Evolutionary conservation across 2,329 filamentous ascomycete species (phyloP), one percentile per base, ranked within the genome.

Genomic region (Penicillium brevicompactum): DNA sequence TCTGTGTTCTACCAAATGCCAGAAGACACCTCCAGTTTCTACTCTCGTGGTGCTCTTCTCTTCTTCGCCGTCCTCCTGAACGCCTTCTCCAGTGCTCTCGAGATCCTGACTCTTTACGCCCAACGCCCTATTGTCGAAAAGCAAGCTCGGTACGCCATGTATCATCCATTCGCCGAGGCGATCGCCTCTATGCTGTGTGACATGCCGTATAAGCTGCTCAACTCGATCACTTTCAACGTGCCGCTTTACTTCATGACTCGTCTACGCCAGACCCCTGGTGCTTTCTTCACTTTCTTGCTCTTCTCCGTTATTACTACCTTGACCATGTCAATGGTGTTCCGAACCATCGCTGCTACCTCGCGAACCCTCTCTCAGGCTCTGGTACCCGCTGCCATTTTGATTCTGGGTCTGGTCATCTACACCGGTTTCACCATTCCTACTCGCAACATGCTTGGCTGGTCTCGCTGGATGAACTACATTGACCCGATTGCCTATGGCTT

Each of bases 21-120:
- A 27, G 67, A 80, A 1, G 80, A 78, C n/a, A 88, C 90, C 0
- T 68, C 73, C 16, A 91, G 87, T 67, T 95, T 96, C 79, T 95
- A 87, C 77, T 83, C 85, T 65, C 86, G 91, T 58, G 90, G 89
- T 61, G 87, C 89, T 43, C 80, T 96, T 22, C 79, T 96, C 49
- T 96, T 96, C 84, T 94, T 96, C 69, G 90, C 90, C 63, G 87
- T 92, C 67, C 79, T 96, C 57, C 87, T 94, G 78, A 95, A 94
- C 72, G 91, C 90, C 45, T 94, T 95, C 67, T 82, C 87, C 58
- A 89, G 86, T 70, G 88, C 89, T 53, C 82, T 94, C 38, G 91
- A 94, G 52, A 66, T 66, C 32, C 45, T 66, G 31, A 66, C 63
- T 31, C 62, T 67, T 30, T 55, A 65, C 41, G 58, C 63, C 7